Evolutionary conservation across 2,329 filamentous ascomycete species (phyloP).

Genomic region (Davidsoniella virescens): DNA sequence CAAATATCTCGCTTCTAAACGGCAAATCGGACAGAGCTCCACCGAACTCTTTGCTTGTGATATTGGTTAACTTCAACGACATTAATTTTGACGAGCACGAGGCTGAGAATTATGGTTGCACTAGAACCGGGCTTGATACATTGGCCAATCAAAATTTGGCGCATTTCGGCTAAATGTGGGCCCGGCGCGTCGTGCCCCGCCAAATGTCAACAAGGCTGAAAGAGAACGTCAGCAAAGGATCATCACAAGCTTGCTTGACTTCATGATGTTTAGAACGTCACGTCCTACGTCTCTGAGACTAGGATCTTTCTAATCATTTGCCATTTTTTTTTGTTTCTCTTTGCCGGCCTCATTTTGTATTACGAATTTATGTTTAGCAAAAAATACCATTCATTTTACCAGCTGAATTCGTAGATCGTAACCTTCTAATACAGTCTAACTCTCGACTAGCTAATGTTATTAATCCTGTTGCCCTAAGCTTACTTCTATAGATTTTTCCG

Average conservation of each 20-base stretch:
- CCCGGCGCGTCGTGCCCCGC: not conserved
- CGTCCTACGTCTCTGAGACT: no score
- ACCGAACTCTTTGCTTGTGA: not conserved
- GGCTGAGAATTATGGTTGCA: slow-evolving; percentile 5
- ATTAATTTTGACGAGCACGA: not conserved
- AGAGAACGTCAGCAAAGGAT: not conserved
- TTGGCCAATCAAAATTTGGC: slow-evolving; percentile 8
- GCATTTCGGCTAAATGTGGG: slow-evolving; percentile 5
- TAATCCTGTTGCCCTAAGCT: not conserved
- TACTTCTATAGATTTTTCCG: not conserved
- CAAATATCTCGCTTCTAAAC: not conserved
- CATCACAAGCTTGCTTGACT: not conserved
- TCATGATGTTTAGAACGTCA: no score
- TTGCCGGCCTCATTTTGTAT: no score
- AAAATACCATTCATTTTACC: not conserved
- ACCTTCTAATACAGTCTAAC: no score
- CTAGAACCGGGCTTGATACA: not conserved
- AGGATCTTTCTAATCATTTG: no score
- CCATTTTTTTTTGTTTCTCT: no score
- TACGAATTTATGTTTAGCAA: not conserved
- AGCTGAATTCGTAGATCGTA: no score
- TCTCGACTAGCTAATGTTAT: not conserved
- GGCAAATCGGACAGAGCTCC: not conserved
- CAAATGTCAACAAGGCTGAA: slow-evolving; percentile 10
- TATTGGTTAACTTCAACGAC: not conserved